Evolutionary conservation across 768 basidiomycete genomes (phyloP).

Genomic region (Boletus tylopilopsis): DNA sequence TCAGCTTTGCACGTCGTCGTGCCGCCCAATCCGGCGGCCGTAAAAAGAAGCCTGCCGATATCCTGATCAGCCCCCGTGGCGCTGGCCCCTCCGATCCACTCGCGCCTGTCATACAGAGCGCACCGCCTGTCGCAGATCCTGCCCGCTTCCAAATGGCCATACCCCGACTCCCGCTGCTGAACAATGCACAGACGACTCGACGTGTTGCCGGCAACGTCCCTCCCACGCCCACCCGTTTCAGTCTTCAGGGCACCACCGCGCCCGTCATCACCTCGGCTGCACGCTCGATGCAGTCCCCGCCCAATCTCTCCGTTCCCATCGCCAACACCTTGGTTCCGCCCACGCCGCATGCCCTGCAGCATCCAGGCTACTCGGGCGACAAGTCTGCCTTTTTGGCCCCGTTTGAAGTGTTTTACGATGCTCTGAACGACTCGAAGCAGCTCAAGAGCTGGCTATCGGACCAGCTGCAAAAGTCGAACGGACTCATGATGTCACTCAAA

Average conservation of each 20-base stretch:
- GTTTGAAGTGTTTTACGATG: slow-evolving; percentile 83
- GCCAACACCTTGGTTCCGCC: slow-evolving; percentile 62
- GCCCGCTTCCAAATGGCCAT: slow-evolving; percentile 59
- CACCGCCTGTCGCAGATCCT: slow-evolving; percentile 54
- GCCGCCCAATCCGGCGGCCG: slow-evolving; percentile 57
- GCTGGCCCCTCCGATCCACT: slow-evolving; percentile 48
- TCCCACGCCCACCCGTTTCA: slow-evolving; percentile 66
- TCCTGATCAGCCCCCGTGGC: slow-evolving; percentile 71
- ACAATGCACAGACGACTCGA: slow-evolving; percentile 43
- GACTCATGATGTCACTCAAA: slow-evolving; percentile 47
- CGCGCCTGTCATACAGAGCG: slow-evolving; percentile 71
- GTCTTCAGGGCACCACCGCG: slow-evolving; percentile 35
- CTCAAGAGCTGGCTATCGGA: slow-evolving; percentile 74
- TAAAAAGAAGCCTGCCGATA: slow-evolving; percentile 75
- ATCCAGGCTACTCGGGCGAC: slow-evolving; percentile 56
- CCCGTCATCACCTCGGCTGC: slow-evolving; percentile 24
- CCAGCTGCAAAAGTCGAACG: slow-evolving; percentile 62
- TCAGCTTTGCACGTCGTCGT: slow-evolving; percentile 74
- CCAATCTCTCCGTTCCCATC: slow-evolving; percentile 64
- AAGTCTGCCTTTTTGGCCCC: slow-evolving; percentile 78
- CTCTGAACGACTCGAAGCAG: slow-evolving; percentile 74
- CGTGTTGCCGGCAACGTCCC: slow-evolving; percentile 61
- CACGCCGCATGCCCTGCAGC: slow-evolving; percentile 63
- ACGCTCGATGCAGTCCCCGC: slow-evolving; percentile 44
- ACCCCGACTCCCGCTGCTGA: slow-evolving; percentile 56